These are phyloP conservation scores for Cinnamomum chago DNA, from an alignment of 164 flowering plant species.

Conservation along the genomic window DNA sequence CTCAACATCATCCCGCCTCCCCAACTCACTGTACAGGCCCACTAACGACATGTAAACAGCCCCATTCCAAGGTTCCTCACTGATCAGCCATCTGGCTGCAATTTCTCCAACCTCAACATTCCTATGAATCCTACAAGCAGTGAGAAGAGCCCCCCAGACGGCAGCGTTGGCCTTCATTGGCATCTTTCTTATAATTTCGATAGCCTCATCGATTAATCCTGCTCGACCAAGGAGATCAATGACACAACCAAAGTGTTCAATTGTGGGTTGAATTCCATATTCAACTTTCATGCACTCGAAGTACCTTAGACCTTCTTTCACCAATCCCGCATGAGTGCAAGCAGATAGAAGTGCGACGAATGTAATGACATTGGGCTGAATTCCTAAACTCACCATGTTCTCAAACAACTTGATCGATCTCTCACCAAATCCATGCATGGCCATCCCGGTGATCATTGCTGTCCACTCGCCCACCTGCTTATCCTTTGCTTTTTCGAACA, in stretches of 20 bases:
- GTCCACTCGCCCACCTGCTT: constrained; percentile 35
- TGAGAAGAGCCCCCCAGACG: constrained; percentile 32
- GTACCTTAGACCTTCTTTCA: constrained; percentile 27
- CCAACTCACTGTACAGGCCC: constrained; percentile 26
- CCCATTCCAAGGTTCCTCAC: constrained; percentile 31
- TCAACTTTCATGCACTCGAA: constrained; percentile 25
- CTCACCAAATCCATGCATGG: constrained; percentile 33
- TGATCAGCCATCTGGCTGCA: constrained; percentile 20
- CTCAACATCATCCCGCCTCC: constrained; percentile 29
- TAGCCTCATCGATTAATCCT: constrained; percentile 27
- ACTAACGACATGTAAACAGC: constrained; percentile 29
- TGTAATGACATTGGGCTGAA: constrained; percentile 28
- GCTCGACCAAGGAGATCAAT: constrained; percentile 35
- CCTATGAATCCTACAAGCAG: constrained; percentile 29
- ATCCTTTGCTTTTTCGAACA: constrained; percentile 19
- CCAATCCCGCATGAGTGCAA: constrained; percentile 36
- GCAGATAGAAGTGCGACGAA: constrained; percentile 34
- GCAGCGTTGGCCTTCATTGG: constrained; percentile 32
- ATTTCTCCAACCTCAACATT: constrained; percentile 25
- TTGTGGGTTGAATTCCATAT: constrained; percentile 27
- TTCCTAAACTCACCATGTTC: constrained; percentile 24
- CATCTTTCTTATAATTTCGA: constrained; percentile 21
- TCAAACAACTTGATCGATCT: constrained; percentile 24
- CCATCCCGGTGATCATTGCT: constrained; percentile 31
- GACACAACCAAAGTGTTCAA: constrained; percentile 36